Base-by-base conservation (phyloP, 345 rosid genomes). In the Psidium friedrichsthalianum region DNA sequence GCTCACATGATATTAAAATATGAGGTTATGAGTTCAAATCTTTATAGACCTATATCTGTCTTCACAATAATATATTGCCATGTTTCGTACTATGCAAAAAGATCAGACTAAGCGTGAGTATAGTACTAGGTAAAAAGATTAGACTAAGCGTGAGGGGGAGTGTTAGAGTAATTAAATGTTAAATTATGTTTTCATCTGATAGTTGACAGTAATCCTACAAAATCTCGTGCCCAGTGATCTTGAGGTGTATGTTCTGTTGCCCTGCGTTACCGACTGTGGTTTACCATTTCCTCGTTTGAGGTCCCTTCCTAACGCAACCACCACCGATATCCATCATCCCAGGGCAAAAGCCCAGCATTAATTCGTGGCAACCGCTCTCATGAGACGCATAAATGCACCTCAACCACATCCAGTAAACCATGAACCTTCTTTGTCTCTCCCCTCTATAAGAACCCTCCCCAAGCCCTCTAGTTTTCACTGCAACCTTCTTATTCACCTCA, bases 341-440 rank as follows among this genome's bases (percentile, higher is more conserved):
- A 69, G 25, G 1, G 80, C 20, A 36, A 9, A 11, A 69, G 44
- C 80, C 80, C 1, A 5, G 18, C 27, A 88, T 90, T 91, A 88
- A 91, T 85, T 90, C 86, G 22, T 47, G 86, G 25, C 97, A 94
- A 93, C 95, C 54, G 90, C 92, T 87, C 82, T 82, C 90, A 82
- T 83, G 89, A 88, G 88, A 10, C 86, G 80, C 90, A 91, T 94
- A 90, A 95, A 93, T 93, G 95, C 90, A 84, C 47, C 82, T 88
- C 94, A 92, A 90, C 96, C 22, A 87, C 87, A 84, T 69, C 85
- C 18, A 47, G 49, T 56, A 44, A 57, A 44, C 64, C 58, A 52
- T 74, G 89, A 89, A 87, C 89, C 86, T 5, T 44, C 47, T 44
- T 6, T 44, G 36, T 36, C 47, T 44, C 44, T 42, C 4, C 61